Evolutionary conservation across 2,329 filamentous ascomycete genomes (phyloP).

Genomic region (Colletotrichum sp.): DNA sequence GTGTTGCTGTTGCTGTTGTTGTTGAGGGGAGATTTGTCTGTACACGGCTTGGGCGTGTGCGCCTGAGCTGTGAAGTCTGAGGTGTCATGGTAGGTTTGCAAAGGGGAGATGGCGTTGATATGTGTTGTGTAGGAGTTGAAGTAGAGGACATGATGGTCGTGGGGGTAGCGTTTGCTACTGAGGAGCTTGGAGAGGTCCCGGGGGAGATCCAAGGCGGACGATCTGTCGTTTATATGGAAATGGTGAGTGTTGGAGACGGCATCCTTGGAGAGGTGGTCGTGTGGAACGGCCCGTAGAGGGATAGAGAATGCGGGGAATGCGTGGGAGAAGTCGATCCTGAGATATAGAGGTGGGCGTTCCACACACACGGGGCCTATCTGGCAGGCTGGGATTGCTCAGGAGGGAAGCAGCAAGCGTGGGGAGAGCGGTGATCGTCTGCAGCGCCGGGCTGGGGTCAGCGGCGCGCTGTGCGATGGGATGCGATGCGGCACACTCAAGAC

Average conservation of each 20-base stretch:
- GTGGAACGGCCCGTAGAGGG: constrained; percentile 24
- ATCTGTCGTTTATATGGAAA: constrained; percentile 22
- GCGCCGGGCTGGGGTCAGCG: background rate
- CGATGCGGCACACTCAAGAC: constrained; percentile 9
- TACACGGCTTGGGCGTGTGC: constrained; percentile 51
- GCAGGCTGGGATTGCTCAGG: constrained; percentile 9
- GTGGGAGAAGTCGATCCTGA: constrained; percentile 16
- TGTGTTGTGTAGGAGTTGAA: constrained; percentile 31
- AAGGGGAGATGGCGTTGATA: constrained; percentile 31
- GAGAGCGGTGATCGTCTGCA: constrained; percentile 12
- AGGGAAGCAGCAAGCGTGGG: constrained; percentile 13
- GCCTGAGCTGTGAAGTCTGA: constrained; percentile 43
- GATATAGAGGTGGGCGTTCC: constrained; percentile 16
- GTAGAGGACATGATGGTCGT: constrained; percentile 33
- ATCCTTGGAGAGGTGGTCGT: constrained; percentile 24
- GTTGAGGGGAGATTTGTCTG: constrained; percentile 47
- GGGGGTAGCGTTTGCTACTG: constrained; percentile 8
- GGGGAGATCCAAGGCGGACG: constrained; percentile 15
- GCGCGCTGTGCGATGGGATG: constrained; percentile 9
- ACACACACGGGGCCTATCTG: constrained; percentile 18
- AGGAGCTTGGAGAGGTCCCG: constrained; percentile 7
- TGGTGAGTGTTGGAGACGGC: constrained; percentile 22
- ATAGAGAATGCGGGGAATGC: constrained; percentile 18
- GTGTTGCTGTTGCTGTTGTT: background rate
- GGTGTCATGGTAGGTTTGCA: constrained; percentile 47